Percentiles rank a stretch among this genome's conserved stretches.
Evolutionary conservation across 2,329 filamentous ascomycete species (phyloP).

Genomic region (Pezicula rhizophila): DNA sequence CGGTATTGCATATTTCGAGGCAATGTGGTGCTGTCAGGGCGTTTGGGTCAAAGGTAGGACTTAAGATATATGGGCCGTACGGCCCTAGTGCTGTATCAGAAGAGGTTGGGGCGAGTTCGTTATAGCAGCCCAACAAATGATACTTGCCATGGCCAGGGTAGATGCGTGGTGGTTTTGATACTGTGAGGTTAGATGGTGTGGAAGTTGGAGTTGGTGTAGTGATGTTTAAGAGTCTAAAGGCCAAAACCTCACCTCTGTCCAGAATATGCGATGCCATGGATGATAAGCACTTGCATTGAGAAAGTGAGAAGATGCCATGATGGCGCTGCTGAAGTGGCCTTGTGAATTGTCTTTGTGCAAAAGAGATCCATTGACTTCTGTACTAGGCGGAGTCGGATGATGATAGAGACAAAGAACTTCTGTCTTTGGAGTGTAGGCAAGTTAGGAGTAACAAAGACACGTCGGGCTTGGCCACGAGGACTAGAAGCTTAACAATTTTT

Average conservation of each 20-base stretch:
- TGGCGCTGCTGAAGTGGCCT: neutral
- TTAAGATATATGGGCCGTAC: constrained; percentile 6
- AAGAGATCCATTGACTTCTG: neutral
- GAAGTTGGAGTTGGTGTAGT: neutral
- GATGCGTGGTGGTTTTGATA: neutral
- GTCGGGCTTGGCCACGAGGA: no score
- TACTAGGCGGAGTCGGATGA: no score
- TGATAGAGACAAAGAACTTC: no score
- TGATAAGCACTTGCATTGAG: neutral
- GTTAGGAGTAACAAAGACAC: no score
- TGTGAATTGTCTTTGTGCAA: neutral
- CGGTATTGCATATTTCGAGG: constrained; percentile 8
- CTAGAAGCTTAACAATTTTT: no score
- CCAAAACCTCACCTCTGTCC: neutral
- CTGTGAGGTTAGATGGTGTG: neutral
- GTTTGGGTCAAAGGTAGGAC: constrained; percentile 5
- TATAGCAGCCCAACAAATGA: constrained; percentile 12
- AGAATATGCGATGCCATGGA: neutral
- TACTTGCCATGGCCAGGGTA: constrained; percentile 2
- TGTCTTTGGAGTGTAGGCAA: no score
- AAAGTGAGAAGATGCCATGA: neutral
- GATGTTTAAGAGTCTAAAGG: neutral
- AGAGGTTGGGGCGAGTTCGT: constrained; percentile 4
- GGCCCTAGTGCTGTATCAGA: constrained; percentile 4
- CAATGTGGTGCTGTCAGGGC: constrained; percentile 12